phyloP scores from a whole-genome alignment of 306 rosid species.

The Quercus cerris region DNA sequence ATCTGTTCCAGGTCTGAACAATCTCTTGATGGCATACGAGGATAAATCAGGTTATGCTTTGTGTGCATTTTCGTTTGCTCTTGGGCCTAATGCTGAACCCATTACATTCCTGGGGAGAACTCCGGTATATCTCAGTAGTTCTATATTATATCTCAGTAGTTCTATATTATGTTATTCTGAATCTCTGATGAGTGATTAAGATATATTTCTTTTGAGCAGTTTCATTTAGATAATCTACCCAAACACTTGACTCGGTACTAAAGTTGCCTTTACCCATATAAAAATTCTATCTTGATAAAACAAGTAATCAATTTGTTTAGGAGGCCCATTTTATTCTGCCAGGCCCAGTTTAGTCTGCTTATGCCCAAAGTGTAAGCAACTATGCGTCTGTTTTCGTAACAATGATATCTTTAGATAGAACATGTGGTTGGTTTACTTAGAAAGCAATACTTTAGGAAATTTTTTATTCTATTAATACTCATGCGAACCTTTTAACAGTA shows the following conservation, averaged over 20 bases:
- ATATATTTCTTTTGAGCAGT: neutral
- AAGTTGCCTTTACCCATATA: too few species aligned
- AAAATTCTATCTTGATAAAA: neutral
- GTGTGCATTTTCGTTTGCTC: slow-evolving; percentile 72
- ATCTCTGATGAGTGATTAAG: neutral
- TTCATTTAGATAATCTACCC: neutral
- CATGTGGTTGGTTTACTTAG: neutral
- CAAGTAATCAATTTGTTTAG: neutral
- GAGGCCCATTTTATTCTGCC: neutral
- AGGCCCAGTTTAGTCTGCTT: neutral
- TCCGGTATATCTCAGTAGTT: slow-evolving; percentile 41
- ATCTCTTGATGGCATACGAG: slow-evolving; percentile 82
- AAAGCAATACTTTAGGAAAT: neutral
- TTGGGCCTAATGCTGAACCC: slow-evolving; percentile 70
- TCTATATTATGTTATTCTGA: neutral
- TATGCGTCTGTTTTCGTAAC: neutral
- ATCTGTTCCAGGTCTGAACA: slow-evolving; percentile 75
- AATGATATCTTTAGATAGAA: neutral
- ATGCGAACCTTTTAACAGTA: too few species aligned
- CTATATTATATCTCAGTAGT: neutral
- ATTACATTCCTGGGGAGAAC: slow-evolving; percentile 84
- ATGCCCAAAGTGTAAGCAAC: neutral
- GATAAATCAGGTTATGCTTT: slow-evolving; percentile 94
- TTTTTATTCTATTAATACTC: neutral
- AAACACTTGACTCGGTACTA: neutral